A percentile compares a stretch with the other conserved stretches of the same genome.
Conservation (phyloP, 441 rosid genomes). For the Arabidopsis hybrid region DNA sequence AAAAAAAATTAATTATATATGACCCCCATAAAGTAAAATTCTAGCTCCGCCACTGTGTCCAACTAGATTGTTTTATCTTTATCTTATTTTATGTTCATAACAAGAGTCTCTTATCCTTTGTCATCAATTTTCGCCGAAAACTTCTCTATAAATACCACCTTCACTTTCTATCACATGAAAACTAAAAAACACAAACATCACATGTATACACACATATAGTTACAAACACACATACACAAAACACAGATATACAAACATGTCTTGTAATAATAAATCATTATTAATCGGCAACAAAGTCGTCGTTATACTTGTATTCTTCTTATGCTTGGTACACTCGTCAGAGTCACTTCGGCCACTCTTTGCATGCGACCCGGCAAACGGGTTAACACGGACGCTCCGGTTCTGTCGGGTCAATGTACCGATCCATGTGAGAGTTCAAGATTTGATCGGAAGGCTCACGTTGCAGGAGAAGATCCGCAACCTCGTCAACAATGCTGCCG, state of each 20-base stretch:
- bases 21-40: no score
- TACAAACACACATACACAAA: slow-evolving; percentile 21
- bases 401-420: slow-evolving; percentile 60
- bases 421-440: slow-evolving; percentile 65
- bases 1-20: no score
- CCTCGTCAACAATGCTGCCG: slow-evolving; percentile 73
- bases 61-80: slow-evolving; percentile 29
- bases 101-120: slow-evolving; percentile 43
- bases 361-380: slow-evolving; percentile 85
- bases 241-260: slow-evolving; percentile 22
- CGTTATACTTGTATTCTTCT: slow-evolving; percentile 26
- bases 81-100: slow-evolving; percentile 31
- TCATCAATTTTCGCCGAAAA: slow-evolving; percentile 28
- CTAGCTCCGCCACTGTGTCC: no score
- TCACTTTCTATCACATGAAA: slow-evolving; percentile 35
- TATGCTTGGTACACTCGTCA: slow-evolving; percentile 25
- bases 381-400: slow-evolving; percentile 56
- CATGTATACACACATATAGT: slow-evolving; percentile 10
- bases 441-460: slow-evolving; percentile 68
- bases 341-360: slow-evolving; percentile 62
- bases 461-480: slow-evolving; percentile 68
- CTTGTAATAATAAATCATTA: slow-evolving; percentile 29
- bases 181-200: slow-evolving; percentile 22
- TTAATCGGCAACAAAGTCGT: slow-evolving; percentile 25
- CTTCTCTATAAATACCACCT: slow-evolving; percentile 38